Conservation (phyloP, 352 stramenopile genomes). For the Globisporangium alternatum region DNA sequence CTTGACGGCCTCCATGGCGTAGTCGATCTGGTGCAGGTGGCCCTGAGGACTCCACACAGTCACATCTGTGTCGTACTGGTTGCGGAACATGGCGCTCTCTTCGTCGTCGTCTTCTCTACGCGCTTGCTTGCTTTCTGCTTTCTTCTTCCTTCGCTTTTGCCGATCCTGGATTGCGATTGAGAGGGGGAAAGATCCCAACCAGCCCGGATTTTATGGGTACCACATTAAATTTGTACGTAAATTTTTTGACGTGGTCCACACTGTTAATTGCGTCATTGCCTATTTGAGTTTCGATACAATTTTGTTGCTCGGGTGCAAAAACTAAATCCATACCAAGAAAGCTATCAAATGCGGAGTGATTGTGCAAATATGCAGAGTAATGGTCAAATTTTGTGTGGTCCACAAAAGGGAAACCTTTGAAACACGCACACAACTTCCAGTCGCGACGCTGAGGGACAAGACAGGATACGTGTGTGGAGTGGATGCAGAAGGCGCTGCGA, state of each 20-base stretch:
- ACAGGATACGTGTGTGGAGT: not conserved
- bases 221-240: not conserved
- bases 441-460: not conserved
- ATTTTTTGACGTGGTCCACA: no score
- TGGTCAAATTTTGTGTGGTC: not conserved
- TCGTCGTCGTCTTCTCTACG: not conserved
- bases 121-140: constrained; percentile 13
- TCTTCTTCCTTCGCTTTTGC: constrained; percentile 11
- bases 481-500: constrained; percentile 7
- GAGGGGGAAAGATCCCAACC: constrained; percentile 32
- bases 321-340: not conserved
- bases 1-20: constrained; percentile 95
- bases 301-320: no score
- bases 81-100: constrained; percentile 93
- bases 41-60: constrained; percentile 99
- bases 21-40: constrained; percentile 98
- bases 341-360: no score
- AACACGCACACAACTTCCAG: not conserved
- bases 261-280: no score
- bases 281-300: no score
- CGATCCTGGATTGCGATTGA: constrained; percentile 2
- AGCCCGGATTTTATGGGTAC: not conserved
- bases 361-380: not conserved
- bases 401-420: constrained; percentile 1
- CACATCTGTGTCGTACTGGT: constrained; percentile 99